phyloP scores from a whole-genome alignment of 2,329 filamentous ascomycete species.

The Didymellaceae sp. region DNA sequence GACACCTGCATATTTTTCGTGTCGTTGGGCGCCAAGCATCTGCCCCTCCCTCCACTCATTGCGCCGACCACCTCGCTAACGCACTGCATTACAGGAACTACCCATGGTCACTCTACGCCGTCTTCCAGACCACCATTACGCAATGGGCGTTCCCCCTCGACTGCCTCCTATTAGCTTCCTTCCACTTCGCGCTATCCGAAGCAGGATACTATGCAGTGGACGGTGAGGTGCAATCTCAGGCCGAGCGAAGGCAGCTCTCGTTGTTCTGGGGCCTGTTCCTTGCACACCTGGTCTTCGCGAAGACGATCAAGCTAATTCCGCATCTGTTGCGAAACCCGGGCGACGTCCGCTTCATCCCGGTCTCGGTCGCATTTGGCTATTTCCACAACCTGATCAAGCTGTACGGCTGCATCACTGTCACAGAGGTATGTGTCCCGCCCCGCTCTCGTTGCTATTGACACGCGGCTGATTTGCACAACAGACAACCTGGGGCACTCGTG shows the following conservation, averaged over 20 bases:
- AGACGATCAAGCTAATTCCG: conserved; percentile 87
- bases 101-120: conserved; percentile 90
- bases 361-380: conserved; percentile 91
- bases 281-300: conserved; percentile 72
- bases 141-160: conserved; percentile 85
- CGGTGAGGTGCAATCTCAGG: conserved; percentile 21
- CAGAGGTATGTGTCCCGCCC: conserved; percentile 44
- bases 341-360: conserved; percentile 78
- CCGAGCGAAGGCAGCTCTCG: conserved; percentile 31
- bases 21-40: conserved; percentile 37
- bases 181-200: conserved; percentile 41
- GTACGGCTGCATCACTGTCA: conserved; percentile 78
- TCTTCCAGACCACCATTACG: conserved; percentile 90
- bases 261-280: conserved; percentile 44
- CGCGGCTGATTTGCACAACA: conserved; percentile 50
- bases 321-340: conserved; percentile 84
- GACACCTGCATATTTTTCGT: conserved; percentile 32
- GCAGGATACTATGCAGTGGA: conserved; percentile 38
- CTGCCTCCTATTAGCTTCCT: conserved; percentile 51
- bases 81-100: conserved; percentile 69
- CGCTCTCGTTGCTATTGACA: conserved; percentile 30
- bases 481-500: conserved; percentile 96
- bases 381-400: conserved; percentile 93
- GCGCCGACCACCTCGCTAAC: conserved; percentile 36
- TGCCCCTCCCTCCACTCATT: conserved; percentile 33